phyloP scores from a whole-genome alignment of 441 rosid genomes.

The Mallotus japonicus region DNA sequence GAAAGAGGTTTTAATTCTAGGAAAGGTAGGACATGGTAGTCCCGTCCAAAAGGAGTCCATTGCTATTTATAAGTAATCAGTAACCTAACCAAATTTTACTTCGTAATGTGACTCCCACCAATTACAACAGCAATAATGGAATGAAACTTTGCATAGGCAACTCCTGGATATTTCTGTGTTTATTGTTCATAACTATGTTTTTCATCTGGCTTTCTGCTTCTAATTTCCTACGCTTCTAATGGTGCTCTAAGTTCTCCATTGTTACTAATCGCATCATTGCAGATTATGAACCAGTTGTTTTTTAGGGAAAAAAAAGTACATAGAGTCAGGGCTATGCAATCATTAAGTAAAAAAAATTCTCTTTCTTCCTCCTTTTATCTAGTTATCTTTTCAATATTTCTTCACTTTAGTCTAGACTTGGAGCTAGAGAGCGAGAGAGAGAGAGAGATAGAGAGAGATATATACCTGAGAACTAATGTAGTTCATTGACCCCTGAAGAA shows the following conservation, averaged over 20 bases:
- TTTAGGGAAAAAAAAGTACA: not conserved
- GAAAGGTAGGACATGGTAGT: not conserved
- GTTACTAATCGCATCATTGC: not conserved
- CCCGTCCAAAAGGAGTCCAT: not conserved
- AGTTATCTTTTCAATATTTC: not conserved
- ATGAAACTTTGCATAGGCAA: not conserved
- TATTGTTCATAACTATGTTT: not conserved
- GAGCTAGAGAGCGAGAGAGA: not conserved
- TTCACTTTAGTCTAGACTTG: not conserved
- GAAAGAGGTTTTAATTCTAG: not conserved
- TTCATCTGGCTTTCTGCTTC: not conserved
- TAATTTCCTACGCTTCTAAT: not conserved
- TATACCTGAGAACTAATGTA: slow-evolving; percentile 52
- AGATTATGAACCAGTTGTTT: not conserved
- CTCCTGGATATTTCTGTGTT: not conserved
- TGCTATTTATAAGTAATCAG: not conserved
- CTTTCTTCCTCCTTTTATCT: not conserved
- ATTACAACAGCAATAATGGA: not conserved
- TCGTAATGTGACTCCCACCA: not conserved
- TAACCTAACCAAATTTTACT: not conserved
- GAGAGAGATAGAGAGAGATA: slow-evolving; percentile 25
- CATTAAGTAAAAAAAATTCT: too few relatives aligned
- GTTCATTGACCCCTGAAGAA: slow-evolving; percentile 49
- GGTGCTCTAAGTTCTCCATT: not conserved
- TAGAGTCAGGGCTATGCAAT: not conserved